These are phyloP conservation scores for Agarophyton chilense DNA, from an alignment of 23 red algal genomes.

Conservation along the genomic window DNA sequence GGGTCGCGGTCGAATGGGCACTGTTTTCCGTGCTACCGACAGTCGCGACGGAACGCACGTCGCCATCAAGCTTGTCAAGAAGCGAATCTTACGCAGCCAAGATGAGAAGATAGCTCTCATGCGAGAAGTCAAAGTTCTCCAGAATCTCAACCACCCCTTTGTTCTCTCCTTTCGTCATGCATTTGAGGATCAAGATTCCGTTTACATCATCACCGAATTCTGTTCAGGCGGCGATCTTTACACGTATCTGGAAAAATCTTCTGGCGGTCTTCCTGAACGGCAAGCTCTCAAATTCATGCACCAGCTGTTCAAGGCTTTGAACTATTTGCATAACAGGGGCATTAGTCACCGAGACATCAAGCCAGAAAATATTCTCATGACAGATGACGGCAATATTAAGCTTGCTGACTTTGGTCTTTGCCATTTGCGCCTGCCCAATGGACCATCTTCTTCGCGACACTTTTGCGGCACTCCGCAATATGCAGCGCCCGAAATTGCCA, in stretches of 20 bases:
- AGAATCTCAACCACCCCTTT: slow-evolving; percentile 19
- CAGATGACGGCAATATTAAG: slow-evolving; percentile 73
- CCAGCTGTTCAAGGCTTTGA: slow-evolving; percentile 79
- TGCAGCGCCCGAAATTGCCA: slow-evolving; percentile 76
- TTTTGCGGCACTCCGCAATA: slow-evolving; percentile 84
- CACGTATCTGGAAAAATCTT: background rate
- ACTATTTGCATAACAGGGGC: slow-evolving; percentile 76
- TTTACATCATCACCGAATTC: slow-evolving; percentile 67
- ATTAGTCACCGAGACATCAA: slow-evolving; percentile 98
- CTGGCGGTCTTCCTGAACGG: background rate
- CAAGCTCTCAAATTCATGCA: slow-evolving; percentile 52
- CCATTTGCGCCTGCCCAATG: slow-evolving; percentile 44
- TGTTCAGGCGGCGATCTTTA: slow-evolving; percentile 55
- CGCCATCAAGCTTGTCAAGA: slow-evolving; percentile 52
- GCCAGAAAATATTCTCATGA: slow-evolving; percentile 88
- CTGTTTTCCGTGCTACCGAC: slow-evolving; percentile 20
- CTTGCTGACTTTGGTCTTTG: slow-evolving; percentile 95
- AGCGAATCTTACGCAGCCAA: background rate
- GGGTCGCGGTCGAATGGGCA: slow-evolving; percentile 27
- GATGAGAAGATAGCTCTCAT: slow-evolving; percentile 22
- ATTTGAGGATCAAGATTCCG: slow-evolving; percentile 34
- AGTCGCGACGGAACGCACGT: background rate
- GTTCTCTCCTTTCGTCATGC: slow-evolving; percentile 51
- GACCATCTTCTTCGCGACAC: background rate
- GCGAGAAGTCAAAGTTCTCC: slow-evolving; percentile 48